Base-by-base conservation (phyloP, 257 asterid genomes). In the Leptodermis oblonga region DNA sequence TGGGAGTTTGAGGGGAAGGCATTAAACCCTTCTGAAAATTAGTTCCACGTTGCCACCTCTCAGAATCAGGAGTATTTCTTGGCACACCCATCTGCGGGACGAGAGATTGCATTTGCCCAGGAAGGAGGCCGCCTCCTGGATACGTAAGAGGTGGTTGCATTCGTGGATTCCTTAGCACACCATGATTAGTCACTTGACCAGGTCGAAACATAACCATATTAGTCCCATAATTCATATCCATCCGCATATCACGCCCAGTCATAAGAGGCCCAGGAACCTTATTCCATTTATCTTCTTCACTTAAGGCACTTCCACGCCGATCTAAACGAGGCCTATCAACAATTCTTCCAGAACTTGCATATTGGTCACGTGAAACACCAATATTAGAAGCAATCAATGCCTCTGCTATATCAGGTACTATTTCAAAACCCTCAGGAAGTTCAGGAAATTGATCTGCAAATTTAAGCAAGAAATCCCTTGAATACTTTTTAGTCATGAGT, bases 31-130 rank as follows among this genome's bases (percentile, higher is more conserved):
- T 91, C 63, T 85, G 90, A 60, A 81, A 94, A 71, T 76, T 82
- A 76, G 92, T 75, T 76, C 87, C 97, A 0, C 92, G 92, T 59
- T 80, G 90, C 99, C 99, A 94, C 81, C 97, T 84, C 52, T 89
- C 97, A 62, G 96, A 84, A 69, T 89, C 97, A 11, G 88, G 74
- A 72, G 71, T 82, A 74, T 86, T 89, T 80, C 96, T 85, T 69
- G 70, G 90, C 75, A 74, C 26, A 25, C 79, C 86, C 15, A 86
- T 85, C 68, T 83, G 97, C 34, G 84, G 85, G 67, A 94, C 92
- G 69, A 79, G 59, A 49, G 88, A 74, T 68, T 83, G 96, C 84
- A 86, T 80, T 30, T 87, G 95, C 54, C 95, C 99, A 71, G 87
- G 54, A 28, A 86, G 86, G 63, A 88, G 80, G 36, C 84, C 87